Base-by-base conservation (phyloP, 2,329 filamentous ascomycete species). In the Fusarium albosuccineum region DNA sequence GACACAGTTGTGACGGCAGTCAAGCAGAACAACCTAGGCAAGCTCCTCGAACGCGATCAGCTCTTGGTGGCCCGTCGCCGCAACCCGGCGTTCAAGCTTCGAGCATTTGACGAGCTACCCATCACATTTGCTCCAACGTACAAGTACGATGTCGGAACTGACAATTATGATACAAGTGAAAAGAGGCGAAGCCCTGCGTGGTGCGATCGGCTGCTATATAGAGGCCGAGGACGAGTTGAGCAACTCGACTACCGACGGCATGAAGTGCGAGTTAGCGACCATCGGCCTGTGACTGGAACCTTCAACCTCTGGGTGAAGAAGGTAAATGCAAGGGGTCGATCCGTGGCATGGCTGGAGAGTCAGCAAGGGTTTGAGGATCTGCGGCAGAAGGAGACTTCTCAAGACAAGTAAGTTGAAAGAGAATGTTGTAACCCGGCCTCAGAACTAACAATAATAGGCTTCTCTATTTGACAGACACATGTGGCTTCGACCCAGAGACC, bases 131-230 rank as follows among this genome's bases (percentile, higher is more conserved):
- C 93, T 8, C 96, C 96, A 1, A 99, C 96, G 0, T 99, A 99
- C 84, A 99, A 99, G 78, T 99, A 99, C 77, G 96, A 99, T 72
- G 93, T 98, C 1, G 94, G 94, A 14, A 97, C 93, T 0, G 95
- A 98, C 75, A 91, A 89, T 7, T 99, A 98, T 78, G 96, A 99
- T 76, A 91, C 92, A 1, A 95, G 92, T 72, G 96, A 99, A 78
- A 99, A 99, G 84, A 93, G 93, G 78, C 88, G 96, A 50, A 91
- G 93, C 22, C 96, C 96, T 0, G 96, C 96, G 1, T 99, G 96
- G 96, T 99, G 96, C 77, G 96, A 99, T 81, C 89, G 96, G 36
- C 81, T 99, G 37, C 82, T 99, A n/a, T 97, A 93, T 75, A 87
- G 94, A 22, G 93, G 93, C 22, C 80, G 91, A 11, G 93, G 92